These are phyloP conservation scores for Cladophialophora psammophila DNA, from an alignment of 2,329 filamentous ascomycete species.

Conservation along the genomic window DNA sequence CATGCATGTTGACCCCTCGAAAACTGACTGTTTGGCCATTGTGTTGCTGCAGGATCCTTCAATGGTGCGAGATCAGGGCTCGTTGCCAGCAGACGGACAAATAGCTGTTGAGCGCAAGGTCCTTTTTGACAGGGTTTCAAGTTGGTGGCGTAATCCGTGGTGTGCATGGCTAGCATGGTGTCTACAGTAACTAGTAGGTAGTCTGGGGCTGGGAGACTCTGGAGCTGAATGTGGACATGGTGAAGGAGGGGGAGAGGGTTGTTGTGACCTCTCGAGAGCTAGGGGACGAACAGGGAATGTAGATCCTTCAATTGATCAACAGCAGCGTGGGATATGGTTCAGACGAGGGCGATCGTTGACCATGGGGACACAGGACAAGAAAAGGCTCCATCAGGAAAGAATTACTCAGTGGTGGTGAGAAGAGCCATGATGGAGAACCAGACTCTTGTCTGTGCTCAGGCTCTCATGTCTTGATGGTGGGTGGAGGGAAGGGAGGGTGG, in stretches of 20 bases:
- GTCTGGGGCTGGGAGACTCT: neutral
- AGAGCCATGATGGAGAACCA: neutral
- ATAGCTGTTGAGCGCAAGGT: conserved; percentile 10
- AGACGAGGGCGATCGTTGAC: neutral
- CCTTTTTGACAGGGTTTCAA: conserved; percentile 10
- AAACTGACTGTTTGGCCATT: neutral
- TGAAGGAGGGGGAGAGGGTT: neutral
- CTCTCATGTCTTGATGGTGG: neutral
- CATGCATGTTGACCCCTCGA: conserved; percentile 7
- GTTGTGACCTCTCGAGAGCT: neutral
- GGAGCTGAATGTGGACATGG: conserved; percentile 6
- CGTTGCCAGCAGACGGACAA: neutral
- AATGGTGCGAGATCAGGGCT: conserved; percentile 7
- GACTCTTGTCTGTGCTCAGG: neutral
- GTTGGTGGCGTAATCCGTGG: conserved; percentile 18
- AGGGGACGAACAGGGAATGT: neutral
- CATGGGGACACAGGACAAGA: neutral
- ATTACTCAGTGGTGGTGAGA: neutral
- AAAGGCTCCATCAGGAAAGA: neutral
- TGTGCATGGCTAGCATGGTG: conserved; percentile 13
- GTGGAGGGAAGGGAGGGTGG: neutral
- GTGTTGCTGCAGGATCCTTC: neutral
- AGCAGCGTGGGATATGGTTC: neutral
- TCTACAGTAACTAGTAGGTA: neutral
- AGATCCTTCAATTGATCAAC: neutral